A percentile compares a stretch with the other conserved stretches of the same genome.
phyloP scores from a whole-genome alignment of 305 asterid genomes.

The Rubia balearica region DNA sequence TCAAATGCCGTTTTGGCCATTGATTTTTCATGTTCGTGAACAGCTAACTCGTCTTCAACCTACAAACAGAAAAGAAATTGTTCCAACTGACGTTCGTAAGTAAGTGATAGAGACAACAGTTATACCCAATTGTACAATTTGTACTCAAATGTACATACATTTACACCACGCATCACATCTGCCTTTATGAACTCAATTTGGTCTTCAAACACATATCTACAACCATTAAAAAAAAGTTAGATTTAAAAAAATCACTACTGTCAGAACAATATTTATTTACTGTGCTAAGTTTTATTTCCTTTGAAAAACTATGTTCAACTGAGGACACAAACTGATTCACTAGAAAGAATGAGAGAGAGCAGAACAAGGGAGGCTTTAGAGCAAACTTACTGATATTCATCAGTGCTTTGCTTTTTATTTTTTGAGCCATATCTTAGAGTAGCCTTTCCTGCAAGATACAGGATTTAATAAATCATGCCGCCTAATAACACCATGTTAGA shows the following conservation, averaged over 20 bases:
- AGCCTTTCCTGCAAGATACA: slow-evolving; percentile 42
- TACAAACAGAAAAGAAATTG: slow-evolving; percentile 13
- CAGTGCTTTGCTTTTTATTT: slow-evolving; percentile 49
- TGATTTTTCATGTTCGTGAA: slow-evolving; percentile 25
- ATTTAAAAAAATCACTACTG: background rate
- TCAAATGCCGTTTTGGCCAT: slow-evolving; percentile 30
- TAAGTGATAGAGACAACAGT: background rate
- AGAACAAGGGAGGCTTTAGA: slow-evolving; percentile 1
- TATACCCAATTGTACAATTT: background rate
- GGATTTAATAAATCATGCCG: slow-evolving; percentile 13
- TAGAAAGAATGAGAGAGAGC: background rate
- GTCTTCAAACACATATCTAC: slow-evolving; percentile 62
- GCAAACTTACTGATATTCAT: slow-evolving; percentile 67
- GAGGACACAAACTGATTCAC: slow-evolving; percentile 3
- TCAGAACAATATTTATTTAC: background rate
- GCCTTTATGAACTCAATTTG: slow-evolving; percentile 92
- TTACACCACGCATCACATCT: slow-evolving; percentile 65
- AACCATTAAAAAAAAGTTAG: background rate
- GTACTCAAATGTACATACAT: slow-evolving; percentile 17
- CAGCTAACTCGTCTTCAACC: slow-evolving; percentile 27
- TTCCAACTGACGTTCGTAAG: slow-evolving; percentile 1
- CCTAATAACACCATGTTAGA: background rate
- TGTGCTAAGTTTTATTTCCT: background rate
- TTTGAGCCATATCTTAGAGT: slow-evolving; percentile 78
- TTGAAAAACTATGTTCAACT: background rate